Evolutionary conservation across 2,329 filamentous ascomycete species (phyloP), one percentile per base, ranked within the genome.

Genomic region (Rachicladosporium sp.): DNA sequence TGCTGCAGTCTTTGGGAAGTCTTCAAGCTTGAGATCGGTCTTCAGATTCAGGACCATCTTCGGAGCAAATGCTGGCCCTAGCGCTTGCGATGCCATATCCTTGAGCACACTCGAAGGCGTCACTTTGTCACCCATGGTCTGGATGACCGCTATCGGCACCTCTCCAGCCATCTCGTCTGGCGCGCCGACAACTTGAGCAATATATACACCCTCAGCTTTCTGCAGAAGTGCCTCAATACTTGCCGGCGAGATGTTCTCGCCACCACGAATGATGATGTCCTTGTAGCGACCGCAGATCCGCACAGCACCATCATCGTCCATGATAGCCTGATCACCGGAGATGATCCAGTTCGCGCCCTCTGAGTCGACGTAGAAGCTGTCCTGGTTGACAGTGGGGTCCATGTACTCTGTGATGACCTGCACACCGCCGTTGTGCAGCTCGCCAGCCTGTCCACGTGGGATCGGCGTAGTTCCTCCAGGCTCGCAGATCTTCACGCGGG

Each of bases 161-260:
- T 71, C 67, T 3, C 68, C 67, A 15, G 68, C 66, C 39, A 67
- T 49, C 9, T 62, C 55, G 45, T 71, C 66, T 2, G 59, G 55
- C 1, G 64, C 51, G 6, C 65, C 67, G 8, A 71, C 56, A 1
- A 71, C 62, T 40, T 67, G 60, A 1, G 51, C 54, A 13, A 49
- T 58, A 49, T 62, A 41, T 1, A 55, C 45, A 3, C 56, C 62
- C 1, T 52, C 44, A n/a, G 61, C 46, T 29, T 60, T 57, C 1
- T 55, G 50, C 9, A 70, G 54, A 2, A 54, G 47, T 37, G 51
- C 48, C 59, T 59, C 56, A 30, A 59, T 58, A 33, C 48, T 52
- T 12, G 50, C 50, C 3, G 56, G 56, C 4, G 56, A 82, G 37
- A 73, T 71, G 59, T 85, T 85, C 58, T 84, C 80, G 36, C 80